Evolutionary conservation across 2,329 filamentous ascomycete genomes (phyloP), one percentile per base, ranked within the genome.

Genomic region (Exophiala sideris): DNA sequence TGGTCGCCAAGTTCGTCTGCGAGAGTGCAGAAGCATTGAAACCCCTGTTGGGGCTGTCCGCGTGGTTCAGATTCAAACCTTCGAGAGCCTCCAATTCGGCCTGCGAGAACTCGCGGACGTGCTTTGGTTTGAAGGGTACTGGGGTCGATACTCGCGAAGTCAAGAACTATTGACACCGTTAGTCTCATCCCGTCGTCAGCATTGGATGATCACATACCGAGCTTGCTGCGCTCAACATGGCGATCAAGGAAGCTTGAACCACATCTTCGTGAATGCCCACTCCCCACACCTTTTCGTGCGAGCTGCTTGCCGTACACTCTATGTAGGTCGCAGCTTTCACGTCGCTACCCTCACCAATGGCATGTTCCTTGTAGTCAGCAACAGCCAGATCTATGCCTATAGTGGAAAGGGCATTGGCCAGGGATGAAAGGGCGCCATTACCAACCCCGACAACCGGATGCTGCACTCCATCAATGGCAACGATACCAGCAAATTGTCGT

Each of bases 311-410:
- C 24, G 81, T 91, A 72, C 91, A 96, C 71, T 96, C 89, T 60
- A 97, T 95, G 69, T 95, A 97, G 2, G 91, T 89, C 1, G 91
- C 92, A n/a, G 92, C 92, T 76, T 95, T 95, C 62, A 92, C 89
- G 57, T 90, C 83, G 53, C 84, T 82, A 57, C 89, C 89, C 48
- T 80, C 78, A 61, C 90, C 90, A 63, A 97, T 91, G 24, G 91
- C 87, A 73, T 97, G 92, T 72, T 97, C 94, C 77, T 95, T 96
- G 78, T 97, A 97, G 70, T 96, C 90, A 42, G 86, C 83, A 48
- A 97, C 90, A 67, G 97, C 92, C 20, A 97, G 78, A 66, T 95
- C 86, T 60, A 97, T 86, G 54, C 89, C 89, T 33, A 97, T 74
- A 12, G 79, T 79, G 64, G 83, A 82, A 40, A 99, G 79, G 12